Base-by-base conservation (phyloP, 2,329 filamentous ascomycete species). In the Paraphoma chrysanthemicola region DNA sequence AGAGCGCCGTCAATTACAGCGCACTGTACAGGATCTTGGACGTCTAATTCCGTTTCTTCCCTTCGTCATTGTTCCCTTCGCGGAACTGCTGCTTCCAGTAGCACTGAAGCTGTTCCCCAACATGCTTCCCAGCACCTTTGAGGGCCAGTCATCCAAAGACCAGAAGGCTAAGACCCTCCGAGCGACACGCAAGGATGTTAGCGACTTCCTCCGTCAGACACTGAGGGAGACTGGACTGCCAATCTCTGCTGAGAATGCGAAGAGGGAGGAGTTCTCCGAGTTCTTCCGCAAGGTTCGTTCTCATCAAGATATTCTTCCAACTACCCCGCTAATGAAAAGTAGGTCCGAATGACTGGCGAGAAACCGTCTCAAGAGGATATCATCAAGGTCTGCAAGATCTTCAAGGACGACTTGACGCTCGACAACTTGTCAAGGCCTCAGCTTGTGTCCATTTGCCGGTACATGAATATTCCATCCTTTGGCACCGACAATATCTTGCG, bases 301-400 rank as follows among this genome's bases (percentile, higher is more conserved):
- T 8, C 12, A 10, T 23, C 7, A 9, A 12, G 6, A 16, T 8
- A 23, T 30, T 6, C 5, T 16, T 17, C 30, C 16, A 3, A 30
- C 4, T 5, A 33, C 28, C 16, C 51, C 44, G 7, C 60, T 73
- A 36, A 71, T 60, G 8, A 3, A 44, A 12, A 3, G 16, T 31
- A 79, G 76, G 73, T 80, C 36, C 80, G 95, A 51, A 88, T 92
- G 16, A 97, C 94, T 1, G 95, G 94, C 62, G 94, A 98, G 81
- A 85, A 90, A 44, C 95, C 95, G 1, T 95, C 91, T 4, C 86
- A 88, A 51, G 86, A 93, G 64, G 95, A 99, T 74, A 92, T 99
- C 62, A 96, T 99, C 83, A 97, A 95, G 80, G 94, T 99, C 62
- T 98, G 95, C 88, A 96, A 97, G 84, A 90, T 96, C 63, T 99